These are phyloP conservation scores for Mycena venus DNA, from an alignment of 768 basidiomycete genomes.

Conservation along the genomic window DNA sequence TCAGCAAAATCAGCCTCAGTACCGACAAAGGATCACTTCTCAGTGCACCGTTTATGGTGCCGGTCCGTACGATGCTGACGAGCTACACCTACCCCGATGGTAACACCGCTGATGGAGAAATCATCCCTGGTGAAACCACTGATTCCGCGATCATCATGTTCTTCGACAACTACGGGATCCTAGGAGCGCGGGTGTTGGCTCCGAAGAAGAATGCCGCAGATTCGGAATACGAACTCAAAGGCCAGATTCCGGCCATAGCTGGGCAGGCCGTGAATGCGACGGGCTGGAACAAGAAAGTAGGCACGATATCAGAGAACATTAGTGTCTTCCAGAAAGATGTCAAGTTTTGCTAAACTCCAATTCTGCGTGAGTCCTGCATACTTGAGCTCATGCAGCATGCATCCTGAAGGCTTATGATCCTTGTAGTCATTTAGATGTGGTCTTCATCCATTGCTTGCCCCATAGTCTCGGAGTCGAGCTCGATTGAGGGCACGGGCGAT, in stretches of 20 bases:
- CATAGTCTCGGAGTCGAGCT: no score
- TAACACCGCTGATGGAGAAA: not conserved
- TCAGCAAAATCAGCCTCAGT: not conserved
- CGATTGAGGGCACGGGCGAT: no score
- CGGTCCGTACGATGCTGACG: not conserved
- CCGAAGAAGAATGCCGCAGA: not conserved
- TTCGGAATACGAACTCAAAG: not conserved
- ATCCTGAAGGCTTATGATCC: no score
- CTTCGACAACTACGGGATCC: conserved; percentile 7
- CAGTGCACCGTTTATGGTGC: not conserved
- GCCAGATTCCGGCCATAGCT: not conserved
- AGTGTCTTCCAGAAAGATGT: not conserved
- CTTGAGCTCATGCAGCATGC: no score
- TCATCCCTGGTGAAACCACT: not conserved
- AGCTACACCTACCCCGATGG: not conserved
- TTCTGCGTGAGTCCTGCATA: no score
- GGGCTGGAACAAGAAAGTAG: not conserved
- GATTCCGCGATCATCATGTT: conserved; percentile 4
- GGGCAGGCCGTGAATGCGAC: not conserved
- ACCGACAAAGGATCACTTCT: not conserved
- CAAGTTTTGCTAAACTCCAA: not conserved
- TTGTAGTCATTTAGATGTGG: no score
- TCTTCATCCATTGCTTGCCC: no score
- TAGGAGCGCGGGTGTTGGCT: not conserved
- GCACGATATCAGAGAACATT: not conserved